A percentile compares a stretch with the other conserved stretches of the same genome.
Conservation (phyloP, 441 rosid species). For the Euphorbia schlechtendalii region DNA sequence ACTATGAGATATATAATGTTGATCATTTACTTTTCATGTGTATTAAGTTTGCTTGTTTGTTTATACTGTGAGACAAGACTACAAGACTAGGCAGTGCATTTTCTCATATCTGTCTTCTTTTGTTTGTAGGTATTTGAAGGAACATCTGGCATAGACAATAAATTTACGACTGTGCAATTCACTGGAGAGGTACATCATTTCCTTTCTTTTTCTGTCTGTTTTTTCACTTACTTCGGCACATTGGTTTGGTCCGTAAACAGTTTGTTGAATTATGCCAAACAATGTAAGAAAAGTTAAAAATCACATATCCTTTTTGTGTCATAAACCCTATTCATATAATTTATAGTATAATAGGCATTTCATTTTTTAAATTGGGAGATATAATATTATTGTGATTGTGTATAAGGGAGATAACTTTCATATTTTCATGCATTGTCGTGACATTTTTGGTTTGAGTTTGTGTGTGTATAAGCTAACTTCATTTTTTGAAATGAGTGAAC, state of each 20-base stretch:
- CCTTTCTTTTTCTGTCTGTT: background rate
- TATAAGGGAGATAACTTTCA: background rate
- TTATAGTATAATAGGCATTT: background rate
- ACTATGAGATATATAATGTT: background rate
- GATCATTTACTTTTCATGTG: background rate
- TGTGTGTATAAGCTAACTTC: background rate
- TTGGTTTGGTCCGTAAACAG: background rate
- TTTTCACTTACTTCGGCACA: background rate
- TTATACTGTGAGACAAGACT: background rate
- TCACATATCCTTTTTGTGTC: no score
- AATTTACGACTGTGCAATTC: slow-evolving; percentile 87
- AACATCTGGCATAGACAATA: slow-evolving; percentile 94
- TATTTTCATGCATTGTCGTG: background rate
- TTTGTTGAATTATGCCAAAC: background rate
- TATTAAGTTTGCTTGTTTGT: background rate
- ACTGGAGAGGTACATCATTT: slow-evolving; percentile 71
- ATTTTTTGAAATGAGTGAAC: background rate
- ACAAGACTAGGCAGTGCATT: background rate
- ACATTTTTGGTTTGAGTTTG: slow-evolving; percentile 2
- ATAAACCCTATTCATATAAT: no score
- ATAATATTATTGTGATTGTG: background rate
- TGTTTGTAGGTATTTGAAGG: slow-evolving; percentile 81
- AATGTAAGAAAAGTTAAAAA: background rate
- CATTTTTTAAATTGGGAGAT: background rate
- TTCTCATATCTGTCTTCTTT: slow-evolving; percentile 5